These are phyloP conservation scores for Ophiostoma ulmi DNA, from an alignment of 2,329 filamentous ascomycete genomes.

Conservation along the genomic window DNA sequence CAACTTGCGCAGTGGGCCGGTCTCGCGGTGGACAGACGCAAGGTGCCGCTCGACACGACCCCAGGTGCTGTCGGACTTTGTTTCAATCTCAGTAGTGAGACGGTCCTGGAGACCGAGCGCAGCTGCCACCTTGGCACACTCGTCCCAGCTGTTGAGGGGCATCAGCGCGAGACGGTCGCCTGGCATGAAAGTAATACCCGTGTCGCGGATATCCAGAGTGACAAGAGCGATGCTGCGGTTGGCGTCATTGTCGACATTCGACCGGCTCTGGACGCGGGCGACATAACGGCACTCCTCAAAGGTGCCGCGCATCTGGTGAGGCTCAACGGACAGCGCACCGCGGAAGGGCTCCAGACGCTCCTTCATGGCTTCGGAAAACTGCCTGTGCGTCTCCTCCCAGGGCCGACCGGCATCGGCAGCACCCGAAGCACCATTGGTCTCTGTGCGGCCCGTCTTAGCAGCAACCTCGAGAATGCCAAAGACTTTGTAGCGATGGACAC, in stretches of 20 bases:
- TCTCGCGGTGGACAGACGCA: conserved; percentile 3
- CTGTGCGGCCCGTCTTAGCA: conserved; percentile 48
- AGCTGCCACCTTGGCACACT: conserved; percentile 50
- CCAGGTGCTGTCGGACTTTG: conserved; percentile 39
- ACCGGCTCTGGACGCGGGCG: conserved; percentile 42
- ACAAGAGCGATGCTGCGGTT: conserved; percentile 40
- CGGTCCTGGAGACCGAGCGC: conserved; percentile 46
- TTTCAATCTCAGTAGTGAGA: conserved; percentile 39
- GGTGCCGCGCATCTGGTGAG: conserved; percentile 50
- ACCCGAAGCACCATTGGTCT: conserved; percentile 49
- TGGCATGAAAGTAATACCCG: conserved; percentile 49
- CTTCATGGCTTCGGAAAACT: conserved; percentile 50
- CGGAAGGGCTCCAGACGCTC: conserved; percentile 48
- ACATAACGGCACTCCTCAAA: conserved; percentile 52
- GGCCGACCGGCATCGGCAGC: conserved; percentile 40
- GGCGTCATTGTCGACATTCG: conserved; percentile 44
- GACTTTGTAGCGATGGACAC: conserved; percentile 53
- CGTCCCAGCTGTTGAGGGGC: conserved; percentile 51
- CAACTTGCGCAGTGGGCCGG: conserved; percentile 31
- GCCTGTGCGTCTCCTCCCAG: conserved; percentile 43
- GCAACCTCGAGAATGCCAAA: conserved; percentile 52
- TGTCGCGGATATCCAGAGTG: conserved; percentile 49
- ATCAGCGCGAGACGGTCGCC: conserved; percentile 51
- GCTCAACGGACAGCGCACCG: conserved; percentile 44
- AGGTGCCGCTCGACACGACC: conserved; percentile 35